These are phyloP conservation scores for Colletotrichum orbiculare DNA, from an alignment of 2,329 filamentous ascomycete genomes.

Conservation along the genomic window DNA sequence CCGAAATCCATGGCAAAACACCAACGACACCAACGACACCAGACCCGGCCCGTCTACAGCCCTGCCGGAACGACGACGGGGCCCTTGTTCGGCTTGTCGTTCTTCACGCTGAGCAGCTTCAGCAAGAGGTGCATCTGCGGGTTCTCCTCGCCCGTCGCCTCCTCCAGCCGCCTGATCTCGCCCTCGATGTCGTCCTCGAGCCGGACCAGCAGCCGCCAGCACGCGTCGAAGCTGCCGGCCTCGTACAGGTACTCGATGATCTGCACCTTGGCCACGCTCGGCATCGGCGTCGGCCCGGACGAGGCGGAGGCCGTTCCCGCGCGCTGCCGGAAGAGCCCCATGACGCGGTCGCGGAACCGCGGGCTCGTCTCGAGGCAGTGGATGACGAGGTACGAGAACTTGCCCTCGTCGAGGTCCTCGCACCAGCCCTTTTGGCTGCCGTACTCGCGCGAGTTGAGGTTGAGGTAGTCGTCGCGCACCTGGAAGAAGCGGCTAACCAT, in stretches of 20 bases:
- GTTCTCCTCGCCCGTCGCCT: slow-evolving; percentile 2
- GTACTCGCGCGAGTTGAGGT: slow-evolving; percentile 45
- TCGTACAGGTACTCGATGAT: slow-evolving; percentile 7
- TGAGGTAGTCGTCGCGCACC: slow-evolving; percentile 48
- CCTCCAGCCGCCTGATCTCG: slow-evolving; percentile 7
- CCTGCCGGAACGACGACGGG: not conserved
- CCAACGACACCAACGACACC: too few species aligned
- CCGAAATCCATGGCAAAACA: too few species aligned
- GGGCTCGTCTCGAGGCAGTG: slow-evolving; percentile 8
- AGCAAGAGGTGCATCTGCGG: slow-evolving; percentile 5
- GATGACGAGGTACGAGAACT: slow-evolving; percentile 13
- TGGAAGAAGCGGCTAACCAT: slow-evolving; percentile 46
- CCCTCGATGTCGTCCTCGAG: slow-evolving; percentile 8
- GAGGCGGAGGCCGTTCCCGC: not conserved
- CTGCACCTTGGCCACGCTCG: slow-evolving; percentile 1
- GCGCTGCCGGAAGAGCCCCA: slow-evolving; percentile 14
- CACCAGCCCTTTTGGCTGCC: slow-evolving; percentile 50
- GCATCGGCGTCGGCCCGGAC: not conserved
- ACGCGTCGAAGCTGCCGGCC: slow-evolving; percentile 11
- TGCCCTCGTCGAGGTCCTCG: slow-evolving; percentile 54
- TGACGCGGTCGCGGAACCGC: not conserved
- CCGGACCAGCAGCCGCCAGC: not conserved
- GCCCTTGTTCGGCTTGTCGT: slow-evolving; percentile 6
- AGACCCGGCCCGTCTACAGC: not conserved
- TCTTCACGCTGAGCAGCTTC: slow-evolving; percentile 6